phyloP scores from a whole-genome alignment of 495 filamentous ascomycete species.

The Penicillium herquei region DNA sequence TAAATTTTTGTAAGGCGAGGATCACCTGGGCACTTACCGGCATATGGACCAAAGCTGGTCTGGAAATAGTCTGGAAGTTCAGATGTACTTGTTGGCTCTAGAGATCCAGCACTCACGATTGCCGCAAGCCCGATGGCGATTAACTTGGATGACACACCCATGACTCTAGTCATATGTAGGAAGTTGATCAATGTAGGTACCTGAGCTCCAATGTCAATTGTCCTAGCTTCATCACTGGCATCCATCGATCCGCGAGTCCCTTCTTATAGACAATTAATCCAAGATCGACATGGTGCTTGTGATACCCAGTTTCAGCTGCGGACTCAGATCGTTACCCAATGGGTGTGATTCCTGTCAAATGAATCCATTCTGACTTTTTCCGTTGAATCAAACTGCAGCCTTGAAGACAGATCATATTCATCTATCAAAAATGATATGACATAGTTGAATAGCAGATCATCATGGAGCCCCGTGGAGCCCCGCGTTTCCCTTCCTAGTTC shows the following conservation, averaged over 20 bases:
- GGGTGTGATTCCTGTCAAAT: too few relatives aligned
- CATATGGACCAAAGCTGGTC: slow-evolving; percentile 27
- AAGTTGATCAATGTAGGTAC: too few relatives aligned
- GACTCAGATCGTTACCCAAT: too few relatives aligned
- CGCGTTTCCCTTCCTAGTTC: neutral
- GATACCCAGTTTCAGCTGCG: too few relatives aligned
- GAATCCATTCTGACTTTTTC: too few relatives aligned
- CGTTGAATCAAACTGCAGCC: too few relatives aligned
- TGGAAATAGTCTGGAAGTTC: slow-evolving; percentile 56
- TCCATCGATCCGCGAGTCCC: too few relatives aligned
- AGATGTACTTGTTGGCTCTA: slow-evolving; percentile 1
- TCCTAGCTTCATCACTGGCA: too few relatives aligned
- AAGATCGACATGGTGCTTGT: too few relatives aligned
- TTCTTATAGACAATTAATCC: too few relatives aligned
- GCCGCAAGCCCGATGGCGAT: neutral
- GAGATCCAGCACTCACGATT: neutral
- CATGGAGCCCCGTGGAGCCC: neutral
- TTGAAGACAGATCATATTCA: neutral
- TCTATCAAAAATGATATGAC: neutral
- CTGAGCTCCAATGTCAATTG: too few relatives aligned
- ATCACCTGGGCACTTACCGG: neutral
- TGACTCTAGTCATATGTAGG: too few relatives aligned
- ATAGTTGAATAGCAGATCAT: neutral
- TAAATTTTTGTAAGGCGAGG: neutral
- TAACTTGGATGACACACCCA: neutral